Base-by-base conservation (phyloP, 2,329 filamentous ascomycete genomes). In the Mycogone perniciosa region DNA sequence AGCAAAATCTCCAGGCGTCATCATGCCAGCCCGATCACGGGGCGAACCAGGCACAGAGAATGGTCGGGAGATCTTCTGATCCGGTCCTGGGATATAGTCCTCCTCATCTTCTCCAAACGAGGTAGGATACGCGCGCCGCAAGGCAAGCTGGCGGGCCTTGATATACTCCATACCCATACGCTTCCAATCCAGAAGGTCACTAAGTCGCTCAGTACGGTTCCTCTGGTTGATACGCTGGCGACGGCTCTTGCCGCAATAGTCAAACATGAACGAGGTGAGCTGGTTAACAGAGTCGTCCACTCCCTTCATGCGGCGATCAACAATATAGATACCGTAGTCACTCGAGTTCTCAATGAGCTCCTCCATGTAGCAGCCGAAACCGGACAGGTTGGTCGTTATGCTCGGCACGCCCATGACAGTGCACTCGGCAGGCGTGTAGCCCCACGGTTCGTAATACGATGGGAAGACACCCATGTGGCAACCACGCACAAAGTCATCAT, bases 341-440 rank as follows among this genome's bases (percentile, higher is more conserved):
- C 87, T 88, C 38, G 92, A 95, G 71, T 97, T 97, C 72, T 97
- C 92, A 59, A 99, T 97, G 59, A 97, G 74, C 71, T 97, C 93
- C 70, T 99, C 93, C 93, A 99, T 99, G 71, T 99, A 97, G 72
- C 93, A 97, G 45, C 93, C 93, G 64, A 99, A 99, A 20, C 93
- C 93, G 6, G 93, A 97, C 41, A 99, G 75, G 70, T 99, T 99
- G 30, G 92, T 97, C 8, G 93, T 97, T 71, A 99, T 96, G 70
- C 89, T 96, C 40, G 93, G 93, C 38, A 99, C 91, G 61, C 93
- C 93, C 93, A 97, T 97, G 56, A 97, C 93, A 0, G 93, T 97
- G 71, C 93, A 99, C 70, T 97, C 93, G 47, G 93, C 92, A 0
- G 92, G 93, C 2, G 93, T 99, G 71, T 99, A 99, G 42, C 93